These are phyloP conservation scores for Neonectria punicea DNA, from an alignment of 2,329 filamentous ascomycete species.

Conservation along the genomic window DNA sequence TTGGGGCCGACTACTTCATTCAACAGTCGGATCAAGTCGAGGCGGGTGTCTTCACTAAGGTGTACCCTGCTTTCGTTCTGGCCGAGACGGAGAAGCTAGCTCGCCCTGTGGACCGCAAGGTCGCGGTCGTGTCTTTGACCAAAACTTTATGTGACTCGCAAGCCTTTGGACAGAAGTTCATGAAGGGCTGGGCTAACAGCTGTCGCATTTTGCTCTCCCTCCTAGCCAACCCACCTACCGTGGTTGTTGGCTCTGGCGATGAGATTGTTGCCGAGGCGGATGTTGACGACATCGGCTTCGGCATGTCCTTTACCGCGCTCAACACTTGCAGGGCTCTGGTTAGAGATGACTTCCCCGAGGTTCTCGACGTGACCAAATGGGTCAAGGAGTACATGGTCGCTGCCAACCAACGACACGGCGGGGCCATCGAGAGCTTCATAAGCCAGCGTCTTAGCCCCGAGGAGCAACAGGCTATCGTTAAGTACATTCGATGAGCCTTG, in stretches of 20 bases:
- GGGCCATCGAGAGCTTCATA: constrained; percentile 77
- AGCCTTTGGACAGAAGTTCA: constrained; percentile 83
- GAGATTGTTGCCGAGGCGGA: constrained; percentile 88
- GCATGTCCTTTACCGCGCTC: constrained; percentile 91
- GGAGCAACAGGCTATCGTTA: constrained; percentile 62
- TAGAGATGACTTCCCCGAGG: constrained; percentile 86
- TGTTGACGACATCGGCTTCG: constrained; percentile 94
- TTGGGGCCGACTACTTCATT: constrained; percentile 93
- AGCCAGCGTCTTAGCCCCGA: constrained; percentile 75
- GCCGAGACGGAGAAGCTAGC: constrained; percentile 89
- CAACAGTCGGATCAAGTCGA: constrained; percentile 85
- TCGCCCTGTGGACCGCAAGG: constrained; percentile 89
- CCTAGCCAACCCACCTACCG: constrained; percentile 83
- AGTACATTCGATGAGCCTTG: constrained; percentile 57
- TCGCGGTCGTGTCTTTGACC: constrained; percentile 90
- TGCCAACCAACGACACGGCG: constrained; percentile 78
- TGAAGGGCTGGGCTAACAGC: constrained; percentile 91
- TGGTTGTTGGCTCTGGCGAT: constrained; percentile 72
- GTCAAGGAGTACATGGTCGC: constrained; percentile 81
- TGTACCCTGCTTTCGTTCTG: constrained; percentile 89
- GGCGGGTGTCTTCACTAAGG: constrained; percentile 79
- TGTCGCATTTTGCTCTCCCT: constrained; percentile 90
- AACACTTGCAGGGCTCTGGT: constrained; percentile 85
- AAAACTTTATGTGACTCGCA: constrained; percentile 90
- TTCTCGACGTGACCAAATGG: constrained; percentile 85